A percentile compares a stretch with the other conserved stretches of the same genome.
phyloP scores from a whole-genome alignment of 2,329 filamentous ascomycete genomes.

The Curvularia sp. region DNA sequence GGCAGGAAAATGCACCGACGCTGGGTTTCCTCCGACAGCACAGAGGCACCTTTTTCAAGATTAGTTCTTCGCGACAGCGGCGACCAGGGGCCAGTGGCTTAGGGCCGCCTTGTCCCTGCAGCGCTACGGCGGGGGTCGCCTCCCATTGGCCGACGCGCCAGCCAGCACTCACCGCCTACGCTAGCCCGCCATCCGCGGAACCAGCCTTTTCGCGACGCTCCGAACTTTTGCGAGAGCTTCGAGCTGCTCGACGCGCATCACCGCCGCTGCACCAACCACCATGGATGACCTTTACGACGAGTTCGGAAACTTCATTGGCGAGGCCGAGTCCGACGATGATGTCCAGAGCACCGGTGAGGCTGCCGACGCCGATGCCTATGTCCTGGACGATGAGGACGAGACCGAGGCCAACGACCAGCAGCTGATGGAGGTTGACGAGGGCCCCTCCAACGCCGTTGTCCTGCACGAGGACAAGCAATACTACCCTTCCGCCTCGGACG shows the following conservation, averaged over 20 bases:
- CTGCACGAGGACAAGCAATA: conserved; percentile 99
- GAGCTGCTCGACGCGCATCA: conserved; percentile 30
- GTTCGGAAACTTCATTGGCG: conserved; percentile 99
- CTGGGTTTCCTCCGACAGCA: conserved; percentile 10
- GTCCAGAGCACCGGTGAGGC: conserved; percentile 77
- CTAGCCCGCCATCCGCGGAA: conserved; percentile 19
- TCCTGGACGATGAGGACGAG: conserved; percentile 65
- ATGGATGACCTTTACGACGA: conserved; percentile 99
- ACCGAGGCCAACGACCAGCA: conserved; percentile 71
- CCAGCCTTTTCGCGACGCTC: conserved; percentile 28
- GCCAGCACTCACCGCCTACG: conserved; percentile 37
- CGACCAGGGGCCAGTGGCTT: conserved; percentile 5
- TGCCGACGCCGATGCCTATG: conserved; percentile 79
- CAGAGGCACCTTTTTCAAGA: conserved; percentile 27
- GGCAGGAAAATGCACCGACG: conserved; percentile 6
- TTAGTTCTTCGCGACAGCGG: conserved; percentile 24
- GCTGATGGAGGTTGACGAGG: conserved; percentile 92
- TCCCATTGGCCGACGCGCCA: conserved; percentile 23
- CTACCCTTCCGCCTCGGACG: conserved; percentile 95
- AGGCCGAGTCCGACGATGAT: conserved; percentile 88
- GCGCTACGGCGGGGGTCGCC: neutral
- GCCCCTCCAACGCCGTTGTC: conserved; percentile 94
- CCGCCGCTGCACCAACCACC: conserved; percentile 36
- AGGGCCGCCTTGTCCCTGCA: conserved; percentile 29
- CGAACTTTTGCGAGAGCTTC: conserved; percentile 42